Evolutionary conservation across 1,139 yeast genomes (phyloP), one percentile per base, ranked within the genome.

Genomic region (Geotrichum restrictum): DNA sequence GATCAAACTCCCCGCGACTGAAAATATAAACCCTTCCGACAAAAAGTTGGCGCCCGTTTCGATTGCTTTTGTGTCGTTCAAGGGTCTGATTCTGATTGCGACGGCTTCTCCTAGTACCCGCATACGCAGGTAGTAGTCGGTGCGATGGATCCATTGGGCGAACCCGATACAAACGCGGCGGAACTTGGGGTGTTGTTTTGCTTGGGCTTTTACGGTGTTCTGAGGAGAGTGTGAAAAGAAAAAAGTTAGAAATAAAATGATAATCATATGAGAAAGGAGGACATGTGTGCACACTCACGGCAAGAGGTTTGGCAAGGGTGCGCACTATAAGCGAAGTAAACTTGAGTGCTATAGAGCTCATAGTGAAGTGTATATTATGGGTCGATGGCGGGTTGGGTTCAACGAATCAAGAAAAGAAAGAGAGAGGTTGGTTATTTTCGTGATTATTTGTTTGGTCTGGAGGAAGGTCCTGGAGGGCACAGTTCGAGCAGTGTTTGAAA

Each of bases 251-350:
- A 3, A 14, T n/a, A 22, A 11, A n/a, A 3, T 13, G 41, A n/a
- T n/a, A n/a, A n/a, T n/a, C n/a, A n/a, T n/a, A n/a, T n/a, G n/a
- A n/a, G n/a, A n/a, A 16, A 24, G 16, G 11, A 13, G 24, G 14
- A n/a, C n/a, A n/a, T n/a, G n/a, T n/a, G 7, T 16, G 29, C n/a
- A n/a, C 22, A 66, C 77, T 53, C 61, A 73, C 77, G 11, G 95
- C 91, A 46, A 88, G 78, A 1, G 96, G 96, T 64, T 87, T 86
- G 39, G 96, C 85, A 41, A 88, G 74, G 32, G 95, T 88, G 58
- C 94, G 72, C 14, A 88, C 81, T 55, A 87, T 74, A 55, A 88
- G 74, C 38, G 94, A 79, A 11, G 93, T 82, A 61, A 88, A 72
- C 66, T 88, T 88, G 49, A 88, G 75, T 11, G 94, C 91, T 41